Evolutionary conservation across 495 filamentous ascomycete genomes (phyloP).

Genomic region (Cercophora sp.): DNA sequence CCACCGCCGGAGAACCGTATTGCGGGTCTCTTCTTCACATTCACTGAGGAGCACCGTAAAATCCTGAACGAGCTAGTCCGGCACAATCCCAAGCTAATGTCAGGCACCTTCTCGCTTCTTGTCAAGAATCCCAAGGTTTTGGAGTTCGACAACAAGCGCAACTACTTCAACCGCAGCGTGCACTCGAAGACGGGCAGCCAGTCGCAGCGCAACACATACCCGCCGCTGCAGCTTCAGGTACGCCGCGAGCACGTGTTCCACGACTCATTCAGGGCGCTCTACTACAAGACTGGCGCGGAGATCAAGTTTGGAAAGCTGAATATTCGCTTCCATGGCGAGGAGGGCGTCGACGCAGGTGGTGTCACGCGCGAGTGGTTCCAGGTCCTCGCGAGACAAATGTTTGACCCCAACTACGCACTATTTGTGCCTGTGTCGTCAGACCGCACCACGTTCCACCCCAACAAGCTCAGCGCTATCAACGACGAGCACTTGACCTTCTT

Average conservation of each 20-base stretch:
- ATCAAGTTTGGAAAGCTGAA: constrained; percentile 98
- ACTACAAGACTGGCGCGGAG: constrained; percentile 91
- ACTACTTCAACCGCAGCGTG: constrained; percentile 93
- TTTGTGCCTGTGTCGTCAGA: constrained; percentile 98
- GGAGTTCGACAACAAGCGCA: constrained; percentile 99
- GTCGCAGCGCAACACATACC: constrained; percentile 52
- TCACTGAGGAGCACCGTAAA: constrained; percentile 96
- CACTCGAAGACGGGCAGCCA: constrained; percentile 68
- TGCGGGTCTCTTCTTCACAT: constrained; percentile 93
- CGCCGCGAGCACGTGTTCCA: constrained; percentile 96
- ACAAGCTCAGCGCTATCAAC: constrained; percentile 88
- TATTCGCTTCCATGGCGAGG: constrained; percentile 95
- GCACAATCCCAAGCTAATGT: constrained; percentile 96
- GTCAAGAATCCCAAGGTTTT: constrained; percentile 98
- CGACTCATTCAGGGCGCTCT: constrained; percentile 93
- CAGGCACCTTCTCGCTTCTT: constrained; percentile 88
- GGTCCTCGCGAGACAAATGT: constrained; percentile 96
- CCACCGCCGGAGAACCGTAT: constrained; percentile 77
- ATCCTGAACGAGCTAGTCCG: constrained; percentile 98
- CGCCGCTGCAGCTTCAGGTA: constrained; percentile 80
- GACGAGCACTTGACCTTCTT: constrained; percentile 96
- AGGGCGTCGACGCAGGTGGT: constrained; percentile 96
- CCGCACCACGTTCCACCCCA: constrained; percentile 97
- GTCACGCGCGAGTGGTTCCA: constrained; percentile 99
- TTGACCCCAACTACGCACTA: constrained; percentile 95